Evolutionary conservation across 345 rosid genomes (phyloP), one percentile per base, ranked within the genome.

Genomic region (Cochlearia excelsa): DNA sequence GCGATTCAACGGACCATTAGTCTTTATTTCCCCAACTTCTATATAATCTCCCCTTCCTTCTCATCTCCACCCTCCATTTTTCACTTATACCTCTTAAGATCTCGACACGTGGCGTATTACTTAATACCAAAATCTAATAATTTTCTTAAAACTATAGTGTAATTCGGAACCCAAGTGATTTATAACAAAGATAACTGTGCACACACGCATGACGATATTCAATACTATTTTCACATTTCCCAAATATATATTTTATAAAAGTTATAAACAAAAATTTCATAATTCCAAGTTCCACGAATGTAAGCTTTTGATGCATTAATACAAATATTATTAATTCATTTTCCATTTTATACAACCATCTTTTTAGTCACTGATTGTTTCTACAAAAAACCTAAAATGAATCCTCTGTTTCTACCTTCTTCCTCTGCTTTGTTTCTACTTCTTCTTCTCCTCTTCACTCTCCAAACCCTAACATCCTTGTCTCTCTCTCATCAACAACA

Each of bases 1-100:
- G 79, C 94, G 78, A 76, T 84, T 86, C 73, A 62, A 47, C 72
- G 63, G 91, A 86, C 96, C 87, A 81, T 66, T 76, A 78, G 81
- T 85, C 90, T 65, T 42, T 4, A 26, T 47, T 79, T 74, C 79
- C 71, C 80, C 77, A 78, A 79, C 73, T 84, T 73, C 87, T 50
- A 77, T 50, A 77, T 77, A 78, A 41, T 74, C 73, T 46, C 40
- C 10, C 30, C 57, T 40, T 59, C 33, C 39, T 64, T 29, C 30
- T 5, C 3, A 39, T 78, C 57, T 78, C 62, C 72, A 72, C 68
- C 66, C 57, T 72, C 43, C 26, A 54, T 39, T 43, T 38, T 37
- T 23, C 35, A 45, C 60, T 1, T 9, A 1, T 10, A 46, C 5
- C 26, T 0, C 1, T 54, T 16, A 40, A 0, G 51, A 69, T 69